Evolutionary conservation across 192 early-diverging fungal genomes (phyloP).

Genomic region (Coemansia sp.): DNA sequence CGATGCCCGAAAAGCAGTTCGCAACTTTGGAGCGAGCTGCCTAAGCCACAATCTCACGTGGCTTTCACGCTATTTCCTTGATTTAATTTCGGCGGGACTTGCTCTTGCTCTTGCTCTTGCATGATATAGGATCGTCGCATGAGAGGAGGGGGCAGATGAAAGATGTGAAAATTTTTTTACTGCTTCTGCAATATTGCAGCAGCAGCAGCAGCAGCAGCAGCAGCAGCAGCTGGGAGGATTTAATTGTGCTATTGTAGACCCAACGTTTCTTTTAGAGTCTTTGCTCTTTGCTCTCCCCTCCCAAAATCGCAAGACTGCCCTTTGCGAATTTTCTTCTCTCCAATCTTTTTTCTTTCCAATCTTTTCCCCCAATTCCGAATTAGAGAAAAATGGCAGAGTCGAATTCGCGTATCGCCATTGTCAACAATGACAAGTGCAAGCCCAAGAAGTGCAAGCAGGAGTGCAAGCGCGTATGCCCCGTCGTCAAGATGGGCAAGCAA

Average conservation of each 20-base stretch:
- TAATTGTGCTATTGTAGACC: neutral
- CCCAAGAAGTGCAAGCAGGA: conserved; percentile 99
- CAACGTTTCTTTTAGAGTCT: neutral
- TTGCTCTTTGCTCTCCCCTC: neutral
- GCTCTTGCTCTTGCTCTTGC: neutral
- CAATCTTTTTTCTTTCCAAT: neutral
- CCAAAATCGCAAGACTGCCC: neutral
- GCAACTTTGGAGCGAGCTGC: neutral
- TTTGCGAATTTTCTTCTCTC: neutral
- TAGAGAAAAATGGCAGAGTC: conserved; percentile 71
- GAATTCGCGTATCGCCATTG: conserved; percentile 91
- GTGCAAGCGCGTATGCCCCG: conserved; percentile 95
- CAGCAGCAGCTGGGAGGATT: neutral
- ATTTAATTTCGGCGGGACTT: neutral
- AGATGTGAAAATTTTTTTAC: neutral
- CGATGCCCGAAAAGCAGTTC: neutral
- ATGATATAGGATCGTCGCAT: neutral
- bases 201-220: neutral
- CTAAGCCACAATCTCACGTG: conserved; percentile 36
- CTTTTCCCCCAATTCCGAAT: neutral
- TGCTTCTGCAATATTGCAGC: neutral
- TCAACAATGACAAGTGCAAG: conserved; percentile 93
- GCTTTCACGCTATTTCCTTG: neutral
- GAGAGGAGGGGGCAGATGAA: neutral
- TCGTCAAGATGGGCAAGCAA: conserved; percentile 94